phyloP scores from a whole-genome alignment of 352 stramenopile genomes.

The Globisporangium iwayamae region DNA sequence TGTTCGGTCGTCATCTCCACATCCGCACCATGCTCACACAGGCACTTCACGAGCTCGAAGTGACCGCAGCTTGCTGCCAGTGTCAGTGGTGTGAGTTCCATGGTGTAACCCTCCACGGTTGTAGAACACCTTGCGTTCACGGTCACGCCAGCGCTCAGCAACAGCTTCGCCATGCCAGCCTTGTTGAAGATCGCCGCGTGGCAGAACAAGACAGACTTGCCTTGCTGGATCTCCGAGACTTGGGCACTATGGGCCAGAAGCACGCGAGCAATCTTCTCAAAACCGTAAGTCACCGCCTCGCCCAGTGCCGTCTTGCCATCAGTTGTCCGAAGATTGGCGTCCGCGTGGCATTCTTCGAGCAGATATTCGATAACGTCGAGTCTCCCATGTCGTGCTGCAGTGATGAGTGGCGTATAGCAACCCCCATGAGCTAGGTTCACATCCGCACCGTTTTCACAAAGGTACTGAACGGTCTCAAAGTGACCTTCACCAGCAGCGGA shows the following conservation, averaged over 20 bases:
- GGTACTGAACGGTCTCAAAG: background rate
- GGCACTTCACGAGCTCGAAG: background rate
- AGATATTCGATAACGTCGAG: conserved; percentile 1
- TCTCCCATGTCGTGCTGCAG: background rate
- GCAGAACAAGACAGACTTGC: background rate
- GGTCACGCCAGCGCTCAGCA: background rate
- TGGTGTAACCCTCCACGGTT: background rate
- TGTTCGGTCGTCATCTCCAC: background rate
- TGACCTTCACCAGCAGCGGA: background rate
- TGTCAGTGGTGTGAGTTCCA: background rate
- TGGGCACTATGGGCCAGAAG: conserved; percentile 1
- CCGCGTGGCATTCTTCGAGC: background rate
- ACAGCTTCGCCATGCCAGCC: background rate
- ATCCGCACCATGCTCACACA: background rate
- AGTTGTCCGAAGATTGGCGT: background rate
- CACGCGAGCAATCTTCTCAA: background rate
- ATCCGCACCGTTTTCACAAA: conserved; percentile 2
- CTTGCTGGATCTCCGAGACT: background rate
- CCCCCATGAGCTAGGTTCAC: background rate
- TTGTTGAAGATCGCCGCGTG: background rate
- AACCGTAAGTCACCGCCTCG: background rate
- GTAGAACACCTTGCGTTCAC: background rate
- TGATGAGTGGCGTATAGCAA: background rate
- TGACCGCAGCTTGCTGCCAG: background rate
- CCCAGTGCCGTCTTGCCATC: background rate